Evolutionary conservation across 2,329 filamentous ascomycete species (phyloP), one percentile per base, ranked within the genome.

Genomic region (Pyrenochaeta sp.): DNA sequence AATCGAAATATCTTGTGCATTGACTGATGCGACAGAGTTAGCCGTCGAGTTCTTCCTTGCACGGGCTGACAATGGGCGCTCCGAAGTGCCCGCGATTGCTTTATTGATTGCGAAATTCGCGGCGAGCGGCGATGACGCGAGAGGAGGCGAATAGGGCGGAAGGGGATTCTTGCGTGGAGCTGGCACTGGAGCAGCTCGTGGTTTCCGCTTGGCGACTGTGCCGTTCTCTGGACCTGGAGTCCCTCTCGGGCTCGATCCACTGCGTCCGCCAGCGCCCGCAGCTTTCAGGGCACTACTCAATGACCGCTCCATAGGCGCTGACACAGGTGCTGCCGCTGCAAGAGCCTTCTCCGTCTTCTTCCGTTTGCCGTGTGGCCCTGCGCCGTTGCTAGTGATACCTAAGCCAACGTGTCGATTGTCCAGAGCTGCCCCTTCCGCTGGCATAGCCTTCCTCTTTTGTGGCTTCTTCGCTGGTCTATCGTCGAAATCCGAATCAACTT

Each of bases 401-500:
- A 92, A 79, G 2, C 90, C 90, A 36, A 89, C 79, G 49, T 81
- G 73, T 24, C 78, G 76, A 27, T 66, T 65, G 37, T 78, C 76
- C 19, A 67, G 54, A 44, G 75, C 80, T 24, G 75, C 73, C 36
- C 78, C 68, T 2, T 82, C 77, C 40, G 89, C 85, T 36, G 83
- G 83, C 5, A 83, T 81, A 8, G 68, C 66, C 71, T 90, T 92
- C 52, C 89, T 85, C 59, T 82, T 83, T 30, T 84, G 83, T 60
- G 75, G 73, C 75, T 91, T 92, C 81, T 92, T 95, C 48, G 77
- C 72, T 0, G 70, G 76, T 37, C 80, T 76, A 50, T 96, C 92
- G 65, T 96, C 92, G 63, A 89, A 88, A 69, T 97, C 92, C 0
- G 90, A 91, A 62, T 96, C 92, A 34, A 86, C 84, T 58, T 90